A percentile compares a stretch with the other conserved stretches of the same genome.
These are phyloP conservation scores for Ceratobasidium sp. DNA, from an alignment of 1,284 basidiomycete genomes.

Conservation along the genomic window DNA sequence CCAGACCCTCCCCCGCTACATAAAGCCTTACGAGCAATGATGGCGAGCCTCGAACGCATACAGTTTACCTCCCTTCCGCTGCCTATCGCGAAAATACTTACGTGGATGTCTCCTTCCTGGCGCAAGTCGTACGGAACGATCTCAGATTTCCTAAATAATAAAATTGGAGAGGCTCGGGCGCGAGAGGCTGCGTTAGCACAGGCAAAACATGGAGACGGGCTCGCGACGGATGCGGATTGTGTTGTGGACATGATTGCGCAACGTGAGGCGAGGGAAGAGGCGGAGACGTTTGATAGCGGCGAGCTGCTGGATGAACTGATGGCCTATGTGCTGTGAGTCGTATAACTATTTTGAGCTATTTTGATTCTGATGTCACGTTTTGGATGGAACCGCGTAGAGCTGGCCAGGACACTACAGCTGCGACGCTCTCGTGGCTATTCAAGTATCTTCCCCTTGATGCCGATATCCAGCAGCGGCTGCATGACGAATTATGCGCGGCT, in stretches of 20 bases:
- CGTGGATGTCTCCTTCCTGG: neutral
- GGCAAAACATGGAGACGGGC: neutral
- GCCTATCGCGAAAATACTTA: neutral
- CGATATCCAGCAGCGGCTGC: conserved; percentile 27
- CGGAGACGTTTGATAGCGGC: neutral
- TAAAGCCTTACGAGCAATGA: neutral
- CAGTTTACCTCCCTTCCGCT: neutral
- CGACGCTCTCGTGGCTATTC: conserved; percentile 18
- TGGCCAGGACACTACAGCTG: conserved; percentile 36
- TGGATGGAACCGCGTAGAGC: neutral
- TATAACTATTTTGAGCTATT: neutral
- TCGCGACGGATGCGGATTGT: conserved; percentile 33
- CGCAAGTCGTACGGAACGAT: neutral
- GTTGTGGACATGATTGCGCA: conserved; percentile 29
- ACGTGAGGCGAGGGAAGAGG: neutral
- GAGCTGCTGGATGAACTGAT: conserved; percentile 32
- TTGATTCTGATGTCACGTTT: neutral
- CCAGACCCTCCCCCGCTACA: neutral
- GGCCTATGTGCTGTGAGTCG: conserved; percentile 10
- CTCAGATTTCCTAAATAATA: neutral
- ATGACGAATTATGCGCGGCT: conserved; percentile 9
- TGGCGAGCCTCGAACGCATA: neutral
- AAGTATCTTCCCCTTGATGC: conserved; percentile 20
- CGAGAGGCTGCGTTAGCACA: neutral
- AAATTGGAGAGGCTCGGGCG: neutral